Conservation (phyloP, 352 stramenopile species). For the Peronospora belbahrii region DNA sequence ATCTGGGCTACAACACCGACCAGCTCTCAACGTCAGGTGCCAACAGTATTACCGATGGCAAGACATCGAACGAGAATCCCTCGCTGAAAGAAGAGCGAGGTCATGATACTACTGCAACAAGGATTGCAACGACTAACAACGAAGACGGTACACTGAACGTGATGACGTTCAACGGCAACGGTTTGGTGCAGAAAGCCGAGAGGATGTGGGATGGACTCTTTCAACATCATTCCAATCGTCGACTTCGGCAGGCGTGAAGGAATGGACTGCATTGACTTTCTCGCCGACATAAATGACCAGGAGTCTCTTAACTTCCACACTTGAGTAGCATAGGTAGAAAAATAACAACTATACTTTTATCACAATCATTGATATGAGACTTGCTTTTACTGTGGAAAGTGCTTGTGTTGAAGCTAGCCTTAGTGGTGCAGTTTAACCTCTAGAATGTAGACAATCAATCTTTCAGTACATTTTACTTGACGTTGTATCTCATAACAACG, state of each 20-base stretch:
- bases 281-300: too few species aligned
- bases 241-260: constrained; percentile 2
- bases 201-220: constrained; percentile 3
- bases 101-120: not conserved
- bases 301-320: too few species aligned
- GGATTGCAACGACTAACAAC: not conserved
- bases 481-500: too few species aligned
- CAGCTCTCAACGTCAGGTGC: not conserved
- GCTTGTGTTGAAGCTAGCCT: not conserved
- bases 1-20: not conserved
- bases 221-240: not conserved
- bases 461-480: too few species aligned
- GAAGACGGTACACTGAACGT: constrained; percentile 5
- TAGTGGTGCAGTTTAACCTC: too few species aligned
- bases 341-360: too few species aligned
- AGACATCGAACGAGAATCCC: not conserved
- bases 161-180: constrained; percentile 15
- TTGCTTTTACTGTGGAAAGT: not conserved
- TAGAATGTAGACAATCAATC: too few species aligned
- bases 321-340: not conserved
- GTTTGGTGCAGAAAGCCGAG: constrained; percentile 4
- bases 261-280: not conserved
- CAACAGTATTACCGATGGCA: not conserved
- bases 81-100: constrained; percentile 5
- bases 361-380: not conserved